Evolutionary conservation across 2,329 filamentous ascomycete species (phyloP), one percentile per base, ranked within the genome.

Genomic region (Penicillium psychrosexuale): DNA sequence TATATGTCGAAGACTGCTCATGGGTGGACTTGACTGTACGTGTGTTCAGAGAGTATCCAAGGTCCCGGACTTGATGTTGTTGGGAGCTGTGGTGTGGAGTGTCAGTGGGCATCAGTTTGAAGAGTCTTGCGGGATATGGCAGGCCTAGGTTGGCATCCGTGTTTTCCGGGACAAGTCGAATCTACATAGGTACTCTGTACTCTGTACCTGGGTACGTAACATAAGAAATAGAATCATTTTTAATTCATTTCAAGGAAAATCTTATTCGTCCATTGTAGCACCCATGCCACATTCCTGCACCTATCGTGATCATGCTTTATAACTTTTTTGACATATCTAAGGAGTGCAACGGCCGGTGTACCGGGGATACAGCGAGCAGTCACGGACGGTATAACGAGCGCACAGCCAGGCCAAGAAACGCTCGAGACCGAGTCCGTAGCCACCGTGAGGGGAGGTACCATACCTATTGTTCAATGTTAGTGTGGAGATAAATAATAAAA

Each of bases 391-490:
- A 71, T 84, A 84, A 64, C 84, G 81, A 62, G 82, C 84, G 71
- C 84, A 87, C 70, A 87, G 72, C 84, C 84, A 87, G 45, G 84
- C 84, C 47, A 87, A 74, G 77, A 87, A 87, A 44, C 93, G 85
- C 81, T 97, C 93, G 48, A 96, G 82, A 64, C 94, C 94, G 46
- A 99, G 82, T 50, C 93, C 93, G 73, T 96, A 97, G 52, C 93
- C 92, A 60, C 91, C 91, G 75, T 97, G 93, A 28, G 91, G 91
- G 42, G 89, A 91, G 51, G 89, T 91, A 53, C 94, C 94, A 71
- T 97, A 96, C 75, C 88, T 91, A 60, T 39, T 49, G 28, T 40
- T 39, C 59, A 31, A 33, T 40, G 19, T 59, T 40, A 50, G 28
- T 39, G 27, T 57, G 17, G 11, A 11, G 22, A 13, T 2, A 36